These are phyloP conservation scores for Fusarium penzigii DNA, from an alignment of 2,329 filamentous ascomycete genomes.

Conservation along the genomic window DNA sequence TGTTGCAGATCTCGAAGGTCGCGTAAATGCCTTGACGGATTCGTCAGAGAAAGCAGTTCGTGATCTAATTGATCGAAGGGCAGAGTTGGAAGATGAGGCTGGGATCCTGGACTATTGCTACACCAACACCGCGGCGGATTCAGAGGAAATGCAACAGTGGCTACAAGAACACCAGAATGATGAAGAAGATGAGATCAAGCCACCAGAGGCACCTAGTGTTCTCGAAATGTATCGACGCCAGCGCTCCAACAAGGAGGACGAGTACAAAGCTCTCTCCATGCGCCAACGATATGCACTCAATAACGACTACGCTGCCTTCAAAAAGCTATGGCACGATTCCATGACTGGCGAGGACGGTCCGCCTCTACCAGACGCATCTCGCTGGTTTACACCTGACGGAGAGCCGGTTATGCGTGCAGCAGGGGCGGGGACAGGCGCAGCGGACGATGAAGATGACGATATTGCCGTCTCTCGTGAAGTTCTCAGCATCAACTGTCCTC, in stretches of 20 bases:
- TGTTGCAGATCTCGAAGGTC: slow-evolving; percentile 38
- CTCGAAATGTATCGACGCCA: slow-evolving; percentile 38
- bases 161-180: slow-evolving; percentile 10
- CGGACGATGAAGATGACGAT: slow-evolving; percentile 63
- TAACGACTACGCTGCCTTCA: slow-evolving; percentile 63
- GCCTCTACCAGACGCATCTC: slow-evolving; percentile 52
- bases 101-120: slow-evolving; percentile 40
- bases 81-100: slow-evolving; percentile 51
- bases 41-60: slow-evolving; percentile 50
- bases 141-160: slow-evolving; percentile 8
- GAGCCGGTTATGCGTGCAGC: slow-evolving; percentile 40
- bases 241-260: slow-evolving; percentile 38
- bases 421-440: slow-evolving; percentile 27
- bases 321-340: slow-evolving; percentile 58
- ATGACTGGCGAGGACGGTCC: slow-evolving; percentile 50
- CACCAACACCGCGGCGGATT: slow-evolving; percentile 26
- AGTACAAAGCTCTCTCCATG: slow-evolving; percentile 44
- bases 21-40: slow-evolving; percentile 45
- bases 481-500: slow-evolving; percentile 67
- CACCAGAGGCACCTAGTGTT: slow-evolving; percentile 23
- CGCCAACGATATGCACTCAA: slow-evolving; percentile 54
- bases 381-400: slow-evolving; percentile 54
- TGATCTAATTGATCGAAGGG: slow-evolving; percentile 49
- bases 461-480: slow-evolving; percentile 65
- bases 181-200: slow-evolving; percentile 28